Evolutionary conservation across 2,329 filamentous ascomycete genomes (phyloP).

Genomic region (Calonectria montana): DNA sequence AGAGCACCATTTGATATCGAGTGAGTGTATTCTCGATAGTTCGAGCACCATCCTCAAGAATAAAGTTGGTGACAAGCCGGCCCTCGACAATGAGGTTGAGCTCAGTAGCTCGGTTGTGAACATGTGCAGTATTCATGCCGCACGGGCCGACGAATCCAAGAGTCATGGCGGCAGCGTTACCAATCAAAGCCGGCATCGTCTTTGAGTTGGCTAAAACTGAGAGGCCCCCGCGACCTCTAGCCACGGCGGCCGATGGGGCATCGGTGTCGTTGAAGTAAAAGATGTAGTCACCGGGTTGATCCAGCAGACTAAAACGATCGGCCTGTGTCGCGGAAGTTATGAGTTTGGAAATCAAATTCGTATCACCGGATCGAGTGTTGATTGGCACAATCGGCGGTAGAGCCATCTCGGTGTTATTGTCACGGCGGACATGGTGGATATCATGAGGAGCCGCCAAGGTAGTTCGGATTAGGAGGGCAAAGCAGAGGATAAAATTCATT

Average conservation of each 20-base stretch:
- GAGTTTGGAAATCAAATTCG: constrained; percentile 44
- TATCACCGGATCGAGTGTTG: constrained; percentile 43
- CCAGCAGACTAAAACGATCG: constrained; percentile 47
- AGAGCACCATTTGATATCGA: constrained; percentile 58
- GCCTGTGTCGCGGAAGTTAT: constrained; percentile 44
- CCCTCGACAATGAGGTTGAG: constrained; percentile 60
- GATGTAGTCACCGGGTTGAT: constrained; percentile 52
- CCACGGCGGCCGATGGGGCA: constrained; percentile 23
- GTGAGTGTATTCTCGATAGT: constrained; percentile 52
- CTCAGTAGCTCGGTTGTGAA: constrained; percentile 60
- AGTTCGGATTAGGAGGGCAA: not conserved
- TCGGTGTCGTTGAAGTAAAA: constrained; percentile 54
- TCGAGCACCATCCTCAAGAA: constrained; percentile 55
- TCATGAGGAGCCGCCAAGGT: not conserved
- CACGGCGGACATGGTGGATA: not conserved
- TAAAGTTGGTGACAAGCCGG: constrained; percentile 56
- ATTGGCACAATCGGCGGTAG: constrained; percentile 44
- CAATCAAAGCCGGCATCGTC: constrained; percentile 63
- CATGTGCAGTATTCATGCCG: constrained; percentile 63
- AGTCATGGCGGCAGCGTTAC: constrained; percentile 58
- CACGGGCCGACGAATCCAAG: constrained; percentile 62
- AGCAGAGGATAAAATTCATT: not conserved
- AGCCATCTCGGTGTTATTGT: constrained; percentile 23
- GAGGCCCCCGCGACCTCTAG: constrained; percentile 50
- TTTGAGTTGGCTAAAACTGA: constrained; percentile 55